A percentile compares a stretch with the other conserved stretches of the same genome.
These are phyloP conservation scores for Botrytis elliptica DNA, from an alignment of 2,329 filamentous ascomycete species.

Conservation along the genomic window DNA sequence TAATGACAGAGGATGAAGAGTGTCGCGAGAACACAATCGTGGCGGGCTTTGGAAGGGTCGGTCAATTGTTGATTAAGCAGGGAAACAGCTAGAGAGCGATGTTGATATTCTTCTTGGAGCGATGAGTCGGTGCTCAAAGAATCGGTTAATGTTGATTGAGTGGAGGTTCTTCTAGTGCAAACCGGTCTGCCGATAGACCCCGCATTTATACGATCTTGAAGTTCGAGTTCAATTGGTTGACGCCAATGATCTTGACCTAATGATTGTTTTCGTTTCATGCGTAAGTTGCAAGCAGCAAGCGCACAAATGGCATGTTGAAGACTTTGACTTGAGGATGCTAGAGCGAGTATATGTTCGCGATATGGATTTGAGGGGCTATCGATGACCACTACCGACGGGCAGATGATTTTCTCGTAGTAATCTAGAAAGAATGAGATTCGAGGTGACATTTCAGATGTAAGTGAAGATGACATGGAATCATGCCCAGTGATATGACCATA, in stretches of 20 bases:
- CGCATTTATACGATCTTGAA: conserved; percentile 37
- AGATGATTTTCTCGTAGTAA: conserved; percentile 91
- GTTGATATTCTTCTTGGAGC: conserved; percentile 78
- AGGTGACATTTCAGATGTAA: conserved; percentile 62
- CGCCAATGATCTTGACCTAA: conserved; percentile 53
- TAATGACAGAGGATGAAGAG: conserved; percentile 87
- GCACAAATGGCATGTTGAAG: conserved; percentile 93
- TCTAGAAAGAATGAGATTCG: conserved; percentile 88
- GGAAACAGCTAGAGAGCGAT: conserved; percentile 74
- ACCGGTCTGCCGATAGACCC: conserved; percentile 27
- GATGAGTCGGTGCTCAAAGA: conserved; percentile 51
- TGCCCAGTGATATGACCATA: conserved; percentile 37
- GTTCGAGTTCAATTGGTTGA: conserved; percentile 41
- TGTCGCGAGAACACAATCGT: conserved; percentile 85
- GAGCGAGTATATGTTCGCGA: conserved; percentile 73
- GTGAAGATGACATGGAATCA: conserved; percentile 53
- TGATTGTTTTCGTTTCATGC: conserved; percentile 74
- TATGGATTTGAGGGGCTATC: conserved; percentile 86
- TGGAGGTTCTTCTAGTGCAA: conserved; percentile 30
- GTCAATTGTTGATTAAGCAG: conserved; percentile 82
- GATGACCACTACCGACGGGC: conserved; percentile 86
- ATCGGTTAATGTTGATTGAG: conserved; percentile 42
- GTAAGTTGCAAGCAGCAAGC: conserved; percentile 81
- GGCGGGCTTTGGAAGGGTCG: conserved; percentile 69
- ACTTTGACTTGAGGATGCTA: conserved; percentile 75